phyloP scores from a whole-genome alignment of 2,329 filamentous ascomycete genomes.

The Pseudogymnoascus sp. region DNA sequence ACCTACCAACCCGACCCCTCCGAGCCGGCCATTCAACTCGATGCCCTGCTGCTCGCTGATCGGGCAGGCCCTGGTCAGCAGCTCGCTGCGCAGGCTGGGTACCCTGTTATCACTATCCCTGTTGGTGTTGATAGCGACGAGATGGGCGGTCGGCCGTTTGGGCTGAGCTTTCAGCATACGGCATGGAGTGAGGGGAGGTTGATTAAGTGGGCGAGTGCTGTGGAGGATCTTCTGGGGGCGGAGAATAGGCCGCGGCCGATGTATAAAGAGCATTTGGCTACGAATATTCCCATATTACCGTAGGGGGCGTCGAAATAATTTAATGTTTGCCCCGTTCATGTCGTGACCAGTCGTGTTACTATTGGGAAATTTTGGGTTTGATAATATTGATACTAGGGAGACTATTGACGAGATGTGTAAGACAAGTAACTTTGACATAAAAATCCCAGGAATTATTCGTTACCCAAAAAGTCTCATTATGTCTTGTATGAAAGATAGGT shows the following conservation, averaged over 20 bases:
- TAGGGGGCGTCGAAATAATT: neutral
- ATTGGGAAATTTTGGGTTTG: neutral
- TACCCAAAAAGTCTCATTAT: neutral
- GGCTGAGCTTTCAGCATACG: conserved; percentile 1
- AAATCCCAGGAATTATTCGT: neutral
- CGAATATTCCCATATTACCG: neutral
- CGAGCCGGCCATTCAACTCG: neutral
- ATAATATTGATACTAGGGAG: neutral
- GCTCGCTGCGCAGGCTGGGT: conserved; percentile 9
- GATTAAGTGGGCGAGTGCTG: conserved; percentile 5
- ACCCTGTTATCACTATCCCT: conserved; percentile 5
- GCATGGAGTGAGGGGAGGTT: conserved; percentile 7
- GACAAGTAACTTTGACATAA: too few species aligned
- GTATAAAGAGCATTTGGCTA: neutral
- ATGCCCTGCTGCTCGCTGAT: conserved; percentile 3
- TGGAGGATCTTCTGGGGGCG: conserved; percentile 11
- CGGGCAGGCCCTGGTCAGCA: conserved; percentile 7
- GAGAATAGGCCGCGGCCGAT: neutral
- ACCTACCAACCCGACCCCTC: neutral
- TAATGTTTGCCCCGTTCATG: neutral
- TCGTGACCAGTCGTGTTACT: neutral
- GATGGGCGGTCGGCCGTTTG: conserved; percentile 5
- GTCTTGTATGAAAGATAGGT: neutral
- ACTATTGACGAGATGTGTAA: neutral
- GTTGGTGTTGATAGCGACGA: conserved; percentile 6